These are phyloP conservation scores for Durusdinium trenchii DNA, from an alignment of 73 alveolate genomes.

Conservation along the genomic window DNA sequence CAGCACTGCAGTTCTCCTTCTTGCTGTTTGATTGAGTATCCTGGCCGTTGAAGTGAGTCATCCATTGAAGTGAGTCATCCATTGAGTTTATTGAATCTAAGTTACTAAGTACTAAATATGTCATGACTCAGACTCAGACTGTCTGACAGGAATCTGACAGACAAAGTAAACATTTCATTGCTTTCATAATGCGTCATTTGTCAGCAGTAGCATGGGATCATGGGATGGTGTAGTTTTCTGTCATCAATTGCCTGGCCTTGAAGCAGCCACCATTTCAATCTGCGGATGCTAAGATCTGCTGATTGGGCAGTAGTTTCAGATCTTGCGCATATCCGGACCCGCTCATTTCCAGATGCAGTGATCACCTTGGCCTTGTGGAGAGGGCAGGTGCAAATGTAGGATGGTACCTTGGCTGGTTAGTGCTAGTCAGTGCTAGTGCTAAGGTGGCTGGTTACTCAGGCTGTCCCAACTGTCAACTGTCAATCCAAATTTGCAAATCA, in stretches of 20 bases:
- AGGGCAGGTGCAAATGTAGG: constrained; percentile 37
- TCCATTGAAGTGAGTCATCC: background rate
- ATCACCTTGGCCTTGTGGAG: background rate
- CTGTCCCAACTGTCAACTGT: background rate
- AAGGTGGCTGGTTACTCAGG: background rate
- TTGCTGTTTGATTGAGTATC: too few relatives aligned
- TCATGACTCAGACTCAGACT: too few relatives aligned
- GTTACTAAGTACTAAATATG: too few relatives aligned
- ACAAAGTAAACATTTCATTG: too few relatives aligned
- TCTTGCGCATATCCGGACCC: constrained; percentile 2
- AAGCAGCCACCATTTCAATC: constrained; percentile 19
- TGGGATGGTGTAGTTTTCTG: too few relatives aligned
- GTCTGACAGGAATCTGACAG: too few relatives aligned
- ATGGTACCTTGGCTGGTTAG: constrained; percentile 7
- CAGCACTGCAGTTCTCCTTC: too few relatives aligned
- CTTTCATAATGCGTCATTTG: too few relatives aligned
- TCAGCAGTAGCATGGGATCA: too few relatives aligned
- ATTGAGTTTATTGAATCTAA: too few relatives aligned
- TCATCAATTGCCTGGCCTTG: constrained; percentile 51
- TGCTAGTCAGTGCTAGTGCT: too few relatives aligned
- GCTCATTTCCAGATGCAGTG: background rate
- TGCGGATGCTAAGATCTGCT: background rate
- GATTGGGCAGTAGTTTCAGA: background rate
- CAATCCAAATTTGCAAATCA: background rate
- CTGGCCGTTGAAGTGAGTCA: background rate